These are phyloP conservation scores for Suhomyces kunorum DNA, from an alignment of 1,139 yeast genomes.

Conservation along the genomic window DNA sequence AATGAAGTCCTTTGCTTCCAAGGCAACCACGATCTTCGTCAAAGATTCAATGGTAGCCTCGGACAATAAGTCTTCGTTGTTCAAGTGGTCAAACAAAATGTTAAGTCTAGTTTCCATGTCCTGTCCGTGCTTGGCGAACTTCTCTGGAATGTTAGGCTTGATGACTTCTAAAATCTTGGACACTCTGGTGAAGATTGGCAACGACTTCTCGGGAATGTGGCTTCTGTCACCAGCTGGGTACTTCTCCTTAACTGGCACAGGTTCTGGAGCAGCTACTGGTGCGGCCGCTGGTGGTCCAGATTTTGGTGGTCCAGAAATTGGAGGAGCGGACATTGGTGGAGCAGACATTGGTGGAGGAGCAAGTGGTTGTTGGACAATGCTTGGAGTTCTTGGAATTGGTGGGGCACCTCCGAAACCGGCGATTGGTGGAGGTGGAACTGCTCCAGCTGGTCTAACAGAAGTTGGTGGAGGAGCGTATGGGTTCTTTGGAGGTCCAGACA, in stretches of 20 bases:
- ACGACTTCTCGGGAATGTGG: slow-evolving; percentile 61
- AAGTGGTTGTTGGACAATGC: slow-evolving; percentile 9
- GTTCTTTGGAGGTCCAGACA: slow-evolving; percentile 37
- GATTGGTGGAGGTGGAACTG: slow-evolving; percentile 24
- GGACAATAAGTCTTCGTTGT: slow-evolving; percentile 67
- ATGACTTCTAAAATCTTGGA: slow-evolving; percentile 57
- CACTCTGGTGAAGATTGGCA: slow-evolving; percentile 61
- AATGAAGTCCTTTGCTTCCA: slow-evolving; percentile 56
- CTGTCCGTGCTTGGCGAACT: slow-evolving; percentile 67
- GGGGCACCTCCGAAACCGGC: slow-evolving; percentile 21
- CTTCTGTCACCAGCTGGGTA: slow-evolving; percentile 71
- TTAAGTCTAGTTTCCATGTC: slow-evolving; percentile 84
- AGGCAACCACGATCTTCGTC: slow-evolving; percentile 49
- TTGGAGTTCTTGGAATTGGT: slow-evolving; percentile 19
- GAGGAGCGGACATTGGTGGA: slow-evolving; percentile 15
- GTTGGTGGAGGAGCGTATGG: slow-evolving; percentile 39
- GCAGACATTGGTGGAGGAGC: slow-evolving; percentile 13
- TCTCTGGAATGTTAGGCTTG: slow-evolving; percentile 75
- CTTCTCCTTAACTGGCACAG: slow-evolving; percentile 31
- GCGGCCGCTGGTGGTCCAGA: slow-evolving; percentile 25
- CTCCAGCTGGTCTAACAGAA: slow-evolving; percentile 7
- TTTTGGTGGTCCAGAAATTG: slow-evolving; percentile 17
- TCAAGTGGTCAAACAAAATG: slow-evolving; percentile 77
- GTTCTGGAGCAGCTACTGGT: slow-evolving; percentile 20
- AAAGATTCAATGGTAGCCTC: slow-evolving; percentile 58